Conservation (phyloP, 441 rosid genomes). For the Mallotus repandus region DNA sequence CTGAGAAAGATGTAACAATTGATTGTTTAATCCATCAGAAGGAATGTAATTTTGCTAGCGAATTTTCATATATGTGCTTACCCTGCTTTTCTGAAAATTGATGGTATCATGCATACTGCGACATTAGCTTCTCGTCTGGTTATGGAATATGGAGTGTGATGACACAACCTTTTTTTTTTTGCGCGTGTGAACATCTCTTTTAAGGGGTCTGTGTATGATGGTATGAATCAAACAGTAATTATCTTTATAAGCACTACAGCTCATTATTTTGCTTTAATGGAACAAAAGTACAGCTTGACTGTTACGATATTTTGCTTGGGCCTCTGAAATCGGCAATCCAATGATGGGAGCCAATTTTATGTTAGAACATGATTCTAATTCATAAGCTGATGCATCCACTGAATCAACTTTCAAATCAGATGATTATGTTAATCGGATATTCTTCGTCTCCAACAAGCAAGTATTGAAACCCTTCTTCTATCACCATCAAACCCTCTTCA, state of each 20-base stretch:
- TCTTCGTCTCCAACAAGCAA: constrained; percentile 69
- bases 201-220: neutral
- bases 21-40: too few species aligned
- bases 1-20: too few species aligned
- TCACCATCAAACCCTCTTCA: constrained; percentile 60
- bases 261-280: neutral
- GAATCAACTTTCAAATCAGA: constrained; percentile 24
- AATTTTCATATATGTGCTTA: too few species aligned
- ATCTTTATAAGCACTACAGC: neutral
- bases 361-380: neutral
- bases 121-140: neutral
- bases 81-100: too few species aligned
- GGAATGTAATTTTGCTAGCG: too few species aligned
- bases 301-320: neutral
- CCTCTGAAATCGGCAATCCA: constrained; percentile 9
- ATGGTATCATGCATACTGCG: neutral
- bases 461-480: constrained; percentile 61
- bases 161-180: too few species aligned
- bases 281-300: neutral
- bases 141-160: neutral
- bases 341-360: constrained; percentile 13
- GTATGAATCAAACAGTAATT: neutral
- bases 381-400: neutral
- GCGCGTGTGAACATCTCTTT: too few species aligned
- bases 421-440: constrained; percentile 41